Conservation (phyloP, 345 rosid species). For the Acer saccharum region DNA sequence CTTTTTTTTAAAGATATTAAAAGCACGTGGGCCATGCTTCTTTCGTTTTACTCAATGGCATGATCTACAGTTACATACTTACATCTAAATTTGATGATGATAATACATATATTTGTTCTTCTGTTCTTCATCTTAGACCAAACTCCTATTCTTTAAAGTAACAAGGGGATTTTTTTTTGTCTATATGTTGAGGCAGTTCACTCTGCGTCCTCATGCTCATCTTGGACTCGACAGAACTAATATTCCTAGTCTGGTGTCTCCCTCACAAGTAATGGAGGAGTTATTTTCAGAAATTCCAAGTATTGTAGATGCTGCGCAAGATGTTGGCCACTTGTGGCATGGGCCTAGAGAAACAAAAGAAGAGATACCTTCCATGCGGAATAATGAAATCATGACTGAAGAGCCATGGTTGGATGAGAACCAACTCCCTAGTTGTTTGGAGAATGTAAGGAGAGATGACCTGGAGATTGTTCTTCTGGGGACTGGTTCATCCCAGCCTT, state of each 20-base stretch:
- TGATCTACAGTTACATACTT: background rate
- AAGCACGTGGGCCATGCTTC: background rate
- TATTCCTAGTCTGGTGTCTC: slow-evolving; percentile 51
- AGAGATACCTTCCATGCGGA: slow-evolving; percentile 17
- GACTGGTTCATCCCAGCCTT: slow-evolving; percentile 98
- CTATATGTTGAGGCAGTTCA: slow-evolving; percentile 53
- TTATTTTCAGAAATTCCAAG: slow-evolving; percentile 74
- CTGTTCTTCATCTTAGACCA: background rate
- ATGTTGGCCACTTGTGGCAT: slow-evolving; percentile 57
- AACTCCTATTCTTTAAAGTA: slow-evolving; percentile 5
- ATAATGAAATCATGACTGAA: slow-evolving; percentile 45
- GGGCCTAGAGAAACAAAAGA: slow-evolving; percentile 31
- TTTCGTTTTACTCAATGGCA: background rate
- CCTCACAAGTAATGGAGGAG: slow-evolving; percentile 56
- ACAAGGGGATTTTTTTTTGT: slow-evolving; percentile 1
- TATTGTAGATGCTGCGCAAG: slow-evolving; percentile 59
- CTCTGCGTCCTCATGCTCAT: slow-evolving; percentile 80
- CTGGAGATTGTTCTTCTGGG: slow-evolving; percentile 91
- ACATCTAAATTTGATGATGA: background rate
- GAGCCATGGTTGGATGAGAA: slow-evolving; percentile 79
- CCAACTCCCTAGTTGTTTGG: slow-evolving; percentile 68
- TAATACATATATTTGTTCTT: background rate
- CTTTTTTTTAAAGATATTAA: background rate
- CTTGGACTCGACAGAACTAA: slow-evolving; percentile 77
- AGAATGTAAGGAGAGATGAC: slow-evolving; percentile 73